Base-by-base conservation (phyloP, 2,329 filamentous ascomycete genomes). In the Aspergillus quadricinctus region DNA sequence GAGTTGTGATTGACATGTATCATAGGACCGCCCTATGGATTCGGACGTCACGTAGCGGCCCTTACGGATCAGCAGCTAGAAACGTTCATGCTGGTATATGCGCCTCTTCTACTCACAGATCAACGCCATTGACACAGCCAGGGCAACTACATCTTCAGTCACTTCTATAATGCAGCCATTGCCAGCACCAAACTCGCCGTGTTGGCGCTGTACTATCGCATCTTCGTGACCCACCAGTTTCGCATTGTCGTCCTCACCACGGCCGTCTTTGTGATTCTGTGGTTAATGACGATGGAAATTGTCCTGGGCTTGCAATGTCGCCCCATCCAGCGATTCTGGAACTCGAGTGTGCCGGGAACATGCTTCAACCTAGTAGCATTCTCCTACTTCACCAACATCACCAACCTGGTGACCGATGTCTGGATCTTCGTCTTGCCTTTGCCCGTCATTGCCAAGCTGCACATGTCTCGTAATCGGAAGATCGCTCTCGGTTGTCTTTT, bases 101-200 rank as follows among this genome's bases (percentile, higher is more conserved):
- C 21, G 23, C 14, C 10, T 14, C 25, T 7, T 28, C n/a, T 17
- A 23, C 4, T 29, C 4, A 3, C 37, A 19, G 1, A 43, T 5
- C 8, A 37, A 40, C 4, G 8, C 28, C 2, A 41, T n/a, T 14
- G 35, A 43, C 25, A 8, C 23, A 4, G 14, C 4, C 43, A 61
- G 60, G 60, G 57, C 41, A 53, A 61, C 43, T 61, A 61, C 28
- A 46, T 61, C 48, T 58, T 61, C 48, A 61, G 57, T 35, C 57
- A 61, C 48, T 55, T 61, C 40, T 61, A 61, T 48, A 48, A 61
- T 45, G 35, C 53, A 23, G 55, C 57, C 46, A 60, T 61, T 35
- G 60, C 54, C 54, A 58, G 49, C 49, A 61, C 55, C 8, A 61
- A 61, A 21, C 51, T 61, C 19, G 49, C 60, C 4, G 57, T 61